These are phyloP conservation scores for Trifolium subterraneum DNA, from an alignment of 306 rosid species.

Conservation along the genomic window DNA sequence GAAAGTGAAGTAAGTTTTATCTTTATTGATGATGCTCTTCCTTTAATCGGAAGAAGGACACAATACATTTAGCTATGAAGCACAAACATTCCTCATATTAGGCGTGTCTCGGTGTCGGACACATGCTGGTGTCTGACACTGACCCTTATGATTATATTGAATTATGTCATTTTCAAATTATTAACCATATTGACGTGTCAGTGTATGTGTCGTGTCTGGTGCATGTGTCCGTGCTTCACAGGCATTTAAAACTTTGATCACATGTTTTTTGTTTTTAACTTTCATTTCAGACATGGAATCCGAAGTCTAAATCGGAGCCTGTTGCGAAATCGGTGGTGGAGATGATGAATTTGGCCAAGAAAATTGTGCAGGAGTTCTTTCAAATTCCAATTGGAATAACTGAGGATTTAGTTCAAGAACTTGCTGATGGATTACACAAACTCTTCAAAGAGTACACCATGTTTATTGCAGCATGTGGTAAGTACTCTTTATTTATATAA, in stretches of 20 bases:
- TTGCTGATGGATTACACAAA: conserved; percentile 62
- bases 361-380: conserved; percentile 71
- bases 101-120: too few relatives aligned
- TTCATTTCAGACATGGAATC: conserved; percentile 86
- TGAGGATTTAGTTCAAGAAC: conserved; percentile 72
- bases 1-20: conserved; percentile 71
- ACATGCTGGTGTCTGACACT: too few relatives aligned
- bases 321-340: conserved; percentile 78
- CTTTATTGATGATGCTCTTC: conserved; percentile 14
- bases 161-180: too few relatives aligned
- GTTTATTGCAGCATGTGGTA: conserved; percentile 77
- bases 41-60: conserved; percentile 4
- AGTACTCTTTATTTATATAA: conserved; percentile 1
- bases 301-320: conserved; percentile 87
- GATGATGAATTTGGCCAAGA: conserved; percentile 63
- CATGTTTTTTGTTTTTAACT: not conserved
- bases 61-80: not conserved
- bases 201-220: not conserved
- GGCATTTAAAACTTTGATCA: not conserved
- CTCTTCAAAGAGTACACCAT: conserved; percentile 65
- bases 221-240: too few relatives aligned
- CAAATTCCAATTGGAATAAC: conserved; percentile 73
- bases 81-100: too few relatives aligned
- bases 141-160: too few relatives aligned
- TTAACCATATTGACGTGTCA: too few relatives aligned